Evolutionary conservation across 2,329 filamentous ascomycete genomes (phyloP), one percentile per base, ranked within the genome.

Genomic region (Botryotinia globosa): DNA sequence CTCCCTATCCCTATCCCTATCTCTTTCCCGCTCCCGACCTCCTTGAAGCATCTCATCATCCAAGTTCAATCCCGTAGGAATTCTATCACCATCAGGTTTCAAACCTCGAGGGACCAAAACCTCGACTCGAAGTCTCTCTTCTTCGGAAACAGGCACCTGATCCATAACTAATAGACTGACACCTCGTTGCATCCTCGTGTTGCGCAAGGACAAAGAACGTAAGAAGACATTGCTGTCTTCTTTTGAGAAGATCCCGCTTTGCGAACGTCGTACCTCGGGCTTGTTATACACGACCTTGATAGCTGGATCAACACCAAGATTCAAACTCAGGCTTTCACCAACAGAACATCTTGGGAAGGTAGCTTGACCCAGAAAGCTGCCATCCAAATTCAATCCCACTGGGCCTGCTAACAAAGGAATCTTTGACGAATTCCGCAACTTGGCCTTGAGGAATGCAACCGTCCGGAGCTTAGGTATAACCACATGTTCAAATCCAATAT

Each of bases 71-170:
- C 85, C 85, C 0, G 82, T 79, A 0, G 77, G 62, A 4, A 86
- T 81, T 2, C 77, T 73, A 1, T 82, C 76, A 1, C 84, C 84
- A 0, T 82, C 83, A 4, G 80, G 74, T 0, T 77, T 77, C 59
- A 91, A 75, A 0, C 86, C 87, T 5, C 80, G 80, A 0, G 89
- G 89, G 29, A 81, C 79, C 25, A 84, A 75, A 45, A 90, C 78
- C 1, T 85, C 84, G 14, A 91, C 84, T 7, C 83, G 82, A 9
- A 91, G 81, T 58, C 84, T 82, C 78, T 90, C 88, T 71, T 90
- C 88, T 78, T 90, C 85, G 34, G 85, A 88, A n/a, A 90, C 82
- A 4, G 88, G 89, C 3, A 90, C 82, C 80, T 91, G 88, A 74
- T 91, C 89, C 4, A 88, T 78, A 39, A 90, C 85, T 1, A 85